Conservation (phyloP, 2,329 filamentous ascomycete genomes). For the Ciborinia camelliae region DNA sequence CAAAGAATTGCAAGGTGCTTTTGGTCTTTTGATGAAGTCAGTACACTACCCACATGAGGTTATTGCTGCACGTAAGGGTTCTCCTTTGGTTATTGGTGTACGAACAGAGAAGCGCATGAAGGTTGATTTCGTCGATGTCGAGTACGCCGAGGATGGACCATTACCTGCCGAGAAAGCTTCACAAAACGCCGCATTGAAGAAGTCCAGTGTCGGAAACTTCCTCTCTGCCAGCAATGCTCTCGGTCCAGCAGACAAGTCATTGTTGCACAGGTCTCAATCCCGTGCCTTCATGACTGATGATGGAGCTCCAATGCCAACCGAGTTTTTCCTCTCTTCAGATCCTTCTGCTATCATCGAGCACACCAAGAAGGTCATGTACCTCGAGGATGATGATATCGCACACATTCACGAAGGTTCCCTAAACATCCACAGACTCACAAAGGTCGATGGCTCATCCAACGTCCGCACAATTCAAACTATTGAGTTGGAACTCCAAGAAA, state of each 20-base stretch:
- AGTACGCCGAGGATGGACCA: slow-evolving; percentile 79
- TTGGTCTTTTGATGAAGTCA: slow-evolving; percentile 95
- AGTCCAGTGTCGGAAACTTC: slow-evolving; percentile 65
- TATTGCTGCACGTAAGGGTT: slow-evolving; percentile 96
- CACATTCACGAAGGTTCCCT: slow-evolving; percentile 98
- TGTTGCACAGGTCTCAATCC: slow-evolving; percentile 96
- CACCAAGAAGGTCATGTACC: slow-evolving; percentile 99
- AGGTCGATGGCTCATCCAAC: slow-evolving; percentile 94
- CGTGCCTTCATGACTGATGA: slow-evolving; percentile 99
- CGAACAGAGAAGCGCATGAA: slow-evolving; percentile 99
- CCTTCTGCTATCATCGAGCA: slow-evolving; percentile 98
- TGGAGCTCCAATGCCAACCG: slow-evolving; percentile 93
- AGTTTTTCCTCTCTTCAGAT: slow-evolving; percentile 99
- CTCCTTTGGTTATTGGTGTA: slow-evolving; percentile 93
- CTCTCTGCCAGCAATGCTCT: slow-evolving; percentile 67
- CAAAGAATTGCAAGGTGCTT: slow-evolving; percentile 96
- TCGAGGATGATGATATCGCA: slow-evolving; percentile 98
- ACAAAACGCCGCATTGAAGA: slow-evolving; percentile 96
- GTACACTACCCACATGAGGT: slow-evolving; percentile 98
- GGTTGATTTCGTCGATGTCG: slow-evolving; percentile 99
- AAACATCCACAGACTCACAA: slow-evolving; percentile 97
- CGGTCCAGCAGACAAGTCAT: slow-evolving; percentile 92
- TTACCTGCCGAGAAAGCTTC: slow-evolving; percentile 92
- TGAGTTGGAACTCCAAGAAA: slow-evolving; percentile 98
- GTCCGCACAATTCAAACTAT: slow-evolving; percentile 97